Conservation (phyloP, 2,329 filamentous ascomycete species). For the Trichoderma sp. region DNA sequence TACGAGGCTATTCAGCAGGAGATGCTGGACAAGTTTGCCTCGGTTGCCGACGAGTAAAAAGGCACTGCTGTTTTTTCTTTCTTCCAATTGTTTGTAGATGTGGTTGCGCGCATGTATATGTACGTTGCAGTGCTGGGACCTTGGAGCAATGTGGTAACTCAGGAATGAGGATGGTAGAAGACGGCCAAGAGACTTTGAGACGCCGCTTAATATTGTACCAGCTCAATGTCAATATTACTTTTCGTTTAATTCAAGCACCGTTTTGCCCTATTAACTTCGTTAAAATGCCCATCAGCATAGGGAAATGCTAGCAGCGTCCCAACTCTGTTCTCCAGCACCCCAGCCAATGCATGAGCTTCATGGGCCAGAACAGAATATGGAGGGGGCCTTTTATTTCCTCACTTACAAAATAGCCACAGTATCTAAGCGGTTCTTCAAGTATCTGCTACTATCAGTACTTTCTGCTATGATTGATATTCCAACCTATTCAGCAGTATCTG, state of each 20-base stretch:
- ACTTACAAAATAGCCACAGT: too few species aligned
- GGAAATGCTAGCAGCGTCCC: neutral
- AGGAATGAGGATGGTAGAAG: constrained; percentile 25
- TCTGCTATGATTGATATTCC: too few species aligned
- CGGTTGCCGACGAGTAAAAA: constrained; percentile 87
- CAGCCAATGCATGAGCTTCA: neutral
- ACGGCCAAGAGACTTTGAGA: constrained; percentile 23
- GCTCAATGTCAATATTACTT: constrained; percentile 26
- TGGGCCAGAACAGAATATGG: too few species aligned
- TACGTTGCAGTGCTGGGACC: constrained; percentile 26
- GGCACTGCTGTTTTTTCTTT: neutral
- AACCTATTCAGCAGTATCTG: too few species aligned
- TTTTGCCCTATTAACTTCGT: neutral
- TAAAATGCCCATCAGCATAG: neutral
- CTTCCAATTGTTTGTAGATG: constrained; percentile 23
- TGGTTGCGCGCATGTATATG: constrained; percentile 12
- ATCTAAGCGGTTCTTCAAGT: too few species aligned
- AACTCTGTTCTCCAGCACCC: neutral
- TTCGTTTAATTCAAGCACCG: neutral
- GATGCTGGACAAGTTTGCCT: constrained; percentile 97
- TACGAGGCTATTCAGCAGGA: constrained; percentile 90
- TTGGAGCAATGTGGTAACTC: constrained; percentile 30
- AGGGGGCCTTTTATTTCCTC: too few species aligned
- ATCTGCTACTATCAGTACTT: too few species aligned
- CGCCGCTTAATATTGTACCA: constrained; percentile 34